These are phyloP conservation scores for Leucosporidium yakuticum DNA, from an alignment of 768 basidiomycete genomes.

Conservation along the genomic window DNA sequence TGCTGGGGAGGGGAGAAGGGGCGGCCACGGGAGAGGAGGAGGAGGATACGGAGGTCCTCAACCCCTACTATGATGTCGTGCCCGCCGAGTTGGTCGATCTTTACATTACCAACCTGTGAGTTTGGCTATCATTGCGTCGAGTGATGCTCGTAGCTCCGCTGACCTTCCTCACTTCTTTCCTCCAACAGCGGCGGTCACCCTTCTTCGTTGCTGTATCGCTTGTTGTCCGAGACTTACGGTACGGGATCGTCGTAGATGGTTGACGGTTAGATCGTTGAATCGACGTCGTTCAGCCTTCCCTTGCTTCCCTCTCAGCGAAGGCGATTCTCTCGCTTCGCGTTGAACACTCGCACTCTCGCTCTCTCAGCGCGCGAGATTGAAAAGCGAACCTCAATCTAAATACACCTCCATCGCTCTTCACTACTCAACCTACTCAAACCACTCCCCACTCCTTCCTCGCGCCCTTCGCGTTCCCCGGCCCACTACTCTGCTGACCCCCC, in stretches of 20 bases:
- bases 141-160: background rate
- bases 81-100: slow-evolving; percentile 84
- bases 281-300: too few relatives aligned
- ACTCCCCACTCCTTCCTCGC: slow-evolving; percentile 20
- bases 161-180: background rate
- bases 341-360: too few relatives aligned
- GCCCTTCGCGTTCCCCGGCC: background rate
- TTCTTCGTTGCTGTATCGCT: slow-evolving; percentile 81
- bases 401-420: too few relatives aligned
- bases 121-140: slow-evolving; percentile 12
- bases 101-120: slow-evolving; percentile 96
- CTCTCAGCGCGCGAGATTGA: too few relatives aligned
- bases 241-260: background rate
- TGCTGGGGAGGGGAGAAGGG: slow-evolving; percentile 43
- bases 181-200: slow-evolving; percentile 81
- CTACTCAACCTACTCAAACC: background rate
- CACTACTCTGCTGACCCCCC: background rate
- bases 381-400: too few relatives aligned
- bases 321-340: too few relatives aligned
- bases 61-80: slow-evolving; percentile 96
- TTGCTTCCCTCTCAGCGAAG: too few relatives aligned
- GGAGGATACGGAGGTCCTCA: slow-evolving; percentile 84
- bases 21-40: slow-evolving; percentile 44
- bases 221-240: slow-evolving; percentile 32
- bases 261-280: too few relatives aligned